These are phyloP conservation scores for Cladophialophora exuberans DNA, from an alignment of 2,329 filamentous ascomycete species.

Conservation along the genomic window DNA sequence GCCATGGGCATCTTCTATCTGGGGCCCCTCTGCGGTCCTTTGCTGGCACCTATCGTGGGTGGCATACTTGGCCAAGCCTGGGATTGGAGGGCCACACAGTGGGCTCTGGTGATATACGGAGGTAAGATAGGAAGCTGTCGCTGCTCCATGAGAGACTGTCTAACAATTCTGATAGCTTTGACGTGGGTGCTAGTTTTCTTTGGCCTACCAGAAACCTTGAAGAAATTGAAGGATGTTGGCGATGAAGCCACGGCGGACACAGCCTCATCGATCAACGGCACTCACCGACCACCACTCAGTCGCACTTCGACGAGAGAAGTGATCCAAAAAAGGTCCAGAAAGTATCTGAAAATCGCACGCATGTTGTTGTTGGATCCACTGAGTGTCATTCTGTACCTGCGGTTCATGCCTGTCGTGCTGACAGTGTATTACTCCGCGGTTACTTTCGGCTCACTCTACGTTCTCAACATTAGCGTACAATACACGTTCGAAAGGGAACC, in stretches of 20 bases:
- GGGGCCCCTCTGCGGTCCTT: slow-evolving; percentile 73
- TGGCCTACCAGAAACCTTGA: slow-evolving; percentile 49
- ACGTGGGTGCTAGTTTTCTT: slow-evolving; percentile 46
- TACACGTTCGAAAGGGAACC: slow-evolving; percentile 67
- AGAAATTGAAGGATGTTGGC: slow-evolving; percentile 36
- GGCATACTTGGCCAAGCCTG: slow-evolving; percentile 70
- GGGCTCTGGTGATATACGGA: slow-evolving; percentile 75
- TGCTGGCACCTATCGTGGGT: slow-evolving; percentile 76
- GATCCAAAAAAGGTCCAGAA: slow-evolving; percentile 59
- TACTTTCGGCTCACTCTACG: slow-evolving; percentile 74
- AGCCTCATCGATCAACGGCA: slow-evolving; percentile 18
- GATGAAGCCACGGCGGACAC: slow-evolving; percentile 35
- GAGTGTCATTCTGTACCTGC: slow-evolving; percentile 69
- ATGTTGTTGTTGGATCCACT: slow-evolving; percentile 73
- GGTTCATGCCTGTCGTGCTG: slow-evolving; percentile 72
- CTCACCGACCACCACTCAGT: slow-evolving; percentile 39
- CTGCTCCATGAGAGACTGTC: neutral
- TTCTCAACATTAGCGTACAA: slow-evolving; percentile 78
- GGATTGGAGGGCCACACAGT: slow-evolving; percentile 77
- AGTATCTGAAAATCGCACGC: slow-evolving; percentile 58
- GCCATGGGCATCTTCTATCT: slow-evolving; percentile 88
- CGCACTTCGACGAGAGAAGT: slow-evolving; percentile 67
- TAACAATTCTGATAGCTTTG: slow-evolving; percentile 33
- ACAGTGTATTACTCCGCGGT: slow-evolving; percentile 75
- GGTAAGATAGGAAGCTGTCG: slow-evolving; percentile 26